A percentile compares a stretch with the other conserved stretches of the same genome.
These are phyloP conservation scores for Fusarium sp. DNA, from an alignment of 2,329 filamentous ascomycete species.

Conservation along the genomic window DNA sequence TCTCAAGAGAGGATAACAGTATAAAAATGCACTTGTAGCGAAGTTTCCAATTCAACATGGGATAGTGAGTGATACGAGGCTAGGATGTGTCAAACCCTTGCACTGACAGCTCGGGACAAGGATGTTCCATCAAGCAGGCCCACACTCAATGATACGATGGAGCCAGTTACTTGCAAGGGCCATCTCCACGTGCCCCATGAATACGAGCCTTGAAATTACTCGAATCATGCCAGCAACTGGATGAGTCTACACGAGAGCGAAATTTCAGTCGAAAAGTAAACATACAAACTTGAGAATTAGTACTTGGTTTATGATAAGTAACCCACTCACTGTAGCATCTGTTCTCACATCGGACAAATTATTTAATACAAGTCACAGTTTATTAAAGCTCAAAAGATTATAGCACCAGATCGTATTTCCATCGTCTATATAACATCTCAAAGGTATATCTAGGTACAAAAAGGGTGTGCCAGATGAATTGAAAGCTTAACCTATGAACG, in stretches of 20 bases:
- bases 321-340: too few species aligned
- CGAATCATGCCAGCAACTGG: too few species aligned
- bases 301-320: too few species aligned
- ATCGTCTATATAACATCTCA: not conserved
- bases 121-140: not conserved
- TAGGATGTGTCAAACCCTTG: not conserved
- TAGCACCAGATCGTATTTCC: not conserved
- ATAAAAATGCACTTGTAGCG: not conserved
- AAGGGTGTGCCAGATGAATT: not conserved
- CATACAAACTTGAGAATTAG: too few species aligned
- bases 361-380: too few species aligned
- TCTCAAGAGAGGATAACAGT: too few species aligned
- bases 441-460: not conserved
- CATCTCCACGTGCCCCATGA: not conserved
- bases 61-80: not conserved
- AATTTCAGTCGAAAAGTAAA: too few species aligned
- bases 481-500: not conserved
- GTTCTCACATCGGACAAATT: too few species aligned
- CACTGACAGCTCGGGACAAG: not conserved
- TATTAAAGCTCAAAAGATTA: fast-evolving
- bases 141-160: not conserved
- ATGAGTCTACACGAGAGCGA: too few species aligned
- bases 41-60: not conserved
- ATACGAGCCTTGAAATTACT: not conserved
- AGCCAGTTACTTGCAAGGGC: not conserved